Evolutionary conservation across 1,284 basidiomycete genomes (phyloP).

Genomic region (Cutaneotrichosporon cutaneum): DNA sequence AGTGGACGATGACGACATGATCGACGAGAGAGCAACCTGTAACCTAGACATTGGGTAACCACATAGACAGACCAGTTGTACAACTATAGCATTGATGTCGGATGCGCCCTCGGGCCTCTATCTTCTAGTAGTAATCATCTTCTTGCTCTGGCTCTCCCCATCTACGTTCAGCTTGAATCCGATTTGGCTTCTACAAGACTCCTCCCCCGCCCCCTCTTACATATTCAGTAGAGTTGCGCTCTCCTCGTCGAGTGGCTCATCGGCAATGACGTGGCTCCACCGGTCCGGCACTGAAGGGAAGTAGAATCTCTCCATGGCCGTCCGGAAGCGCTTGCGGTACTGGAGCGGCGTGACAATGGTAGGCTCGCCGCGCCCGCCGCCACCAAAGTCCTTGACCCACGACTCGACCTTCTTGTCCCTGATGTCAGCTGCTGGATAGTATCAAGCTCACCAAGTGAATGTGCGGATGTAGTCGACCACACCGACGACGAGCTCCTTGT

Average conservation of each 20-base stretch:
- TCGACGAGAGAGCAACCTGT: not conserved
- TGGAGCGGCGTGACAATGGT: slow-evolving; percentile 76
- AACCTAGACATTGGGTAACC: not conserved
- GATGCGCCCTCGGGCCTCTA: not conserved
- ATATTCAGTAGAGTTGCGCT: slow-evolving; percentile 10
- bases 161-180: not conserved
- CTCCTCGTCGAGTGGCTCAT: slow-evolving; percentile 15
- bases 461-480: slow-evolving; percentile 68
- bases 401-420: slow-evolving; percentile 97
- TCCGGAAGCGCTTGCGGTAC: slow-evolving; percentile 74
- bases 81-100: slow-evolving; percentile 1
- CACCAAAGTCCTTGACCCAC: slow-evolving; percentile 92
- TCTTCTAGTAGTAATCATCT: not conserved
- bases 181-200: not conserved
- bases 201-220: not conserved
- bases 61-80: slow-evolving; percentile 2
- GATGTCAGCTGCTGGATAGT: not conserved
- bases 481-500: slow-evolving; percentile 86
- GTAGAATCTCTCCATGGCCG: slow-evolving; percentile 83
- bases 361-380: slow-evolving; percentile 75
- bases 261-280: slow-evolving; percentile 33
- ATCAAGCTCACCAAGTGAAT: slow-evolving; percentile 53
- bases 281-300: slow-evolving; percentile 58
- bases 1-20: not conserved
- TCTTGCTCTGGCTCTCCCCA: not conserved